These are phyloP conservation scores for Amanita fuliginea DNA, from an alignment of 768 basidiomycete genomes.

Conservation along the genomic window DNA sequence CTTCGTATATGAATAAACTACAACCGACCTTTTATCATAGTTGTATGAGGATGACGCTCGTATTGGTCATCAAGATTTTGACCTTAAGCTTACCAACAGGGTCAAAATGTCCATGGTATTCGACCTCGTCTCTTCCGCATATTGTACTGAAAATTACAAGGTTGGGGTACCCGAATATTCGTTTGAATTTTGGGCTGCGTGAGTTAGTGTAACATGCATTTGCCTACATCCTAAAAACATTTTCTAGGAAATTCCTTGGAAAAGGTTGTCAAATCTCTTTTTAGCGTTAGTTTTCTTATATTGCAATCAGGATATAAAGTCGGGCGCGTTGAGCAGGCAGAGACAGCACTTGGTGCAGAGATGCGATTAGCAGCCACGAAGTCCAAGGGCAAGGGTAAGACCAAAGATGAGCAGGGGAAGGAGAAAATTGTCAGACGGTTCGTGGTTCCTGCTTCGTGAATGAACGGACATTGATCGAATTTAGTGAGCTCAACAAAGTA, in stretches of 20 bases:
- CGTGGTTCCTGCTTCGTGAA: constrained; percentile 6
- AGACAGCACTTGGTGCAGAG: constrained; percentile 94
- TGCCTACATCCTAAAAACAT: constrained; percentile 2
- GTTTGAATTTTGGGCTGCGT: constrained; percentile 92
- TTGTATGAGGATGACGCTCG: constrained; percentile 96
- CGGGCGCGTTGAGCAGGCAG: constrained; percentile 92
- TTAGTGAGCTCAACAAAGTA: constrained; percentile 81
- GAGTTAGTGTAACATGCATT: constrained; percentile 18
- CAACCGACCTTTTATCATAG: constrained; percentile 16
- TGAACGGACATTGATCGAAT: not conserved
- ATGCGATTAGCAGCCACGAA: constrained; percentile 82
- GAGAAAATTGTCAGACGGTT: constrained; percentile 87
- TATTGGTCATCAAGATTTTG: constrained; percentile 89
- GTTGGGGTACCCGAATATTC: constrained; percentile 92
- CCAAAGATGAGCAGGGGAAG: constrained; percentile 46
- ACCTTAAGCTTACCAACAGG: constrained; percentile 80
- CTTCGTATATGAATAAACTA: not conserved
- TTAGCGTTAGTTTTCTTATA: not conserved
- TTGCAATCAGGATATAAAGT: constrained; percentile 69
- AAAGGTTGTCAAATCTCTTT: constrained; percentile 36
- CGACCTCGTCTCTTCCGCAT: not conserved
- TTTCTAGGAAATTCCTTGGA: constrained; percentile 64
- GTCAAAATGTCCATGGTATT: constrained; percentile 99
- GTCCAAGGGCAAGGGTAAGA: constrained; percentile 39
- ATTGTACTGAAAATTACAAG: constrained; percentile 22